Conservation (phyloP, 2,329 filamentous ascomycete genomes). For the Thielaviopsis euricoi region DNA sequence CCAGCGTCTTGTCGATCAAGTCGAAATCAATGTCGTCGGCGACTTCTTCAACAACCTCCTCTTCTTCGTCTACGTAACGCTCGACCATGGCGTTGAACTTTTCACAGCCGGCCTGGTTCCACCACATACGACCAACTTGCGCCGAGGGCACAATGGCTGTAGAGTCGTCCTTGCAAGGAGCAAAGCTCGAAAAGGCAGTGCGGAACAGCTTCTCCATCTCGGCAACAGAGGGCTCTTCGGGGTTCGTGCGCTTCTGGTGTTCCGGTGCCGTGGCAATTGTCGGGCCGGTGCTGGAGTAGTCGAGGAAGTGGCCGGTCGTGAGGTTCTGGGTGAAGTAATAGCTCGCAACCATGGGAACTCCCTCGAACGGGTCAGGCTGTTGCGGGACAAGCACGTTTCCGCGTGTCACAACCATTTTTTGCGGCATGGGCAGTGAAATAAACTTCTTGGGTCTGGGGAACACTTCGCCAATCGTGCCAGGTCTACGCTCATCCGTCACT, state of each 20-base stretch:
- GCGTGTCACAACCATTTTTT: constrained; percentile 53
- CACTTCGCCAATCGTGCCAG: constrained; percentile 53
- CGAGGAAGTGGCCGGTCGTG: constrained; percentile 51
- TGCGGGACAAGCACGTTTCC: constrained; percentile 37
- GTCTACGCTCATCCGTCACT: constrained; percentile 17
- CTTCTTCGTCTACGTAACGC: constrained; percentile 26
- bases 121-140: constrained; percentile 56
- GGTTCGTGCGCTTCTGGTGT: constrained; percentile 40
- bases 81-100: constrained; percentile 50
- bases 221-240: constrained; percentile 43
- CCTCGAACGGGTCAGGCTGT: constrained; percentile 37
- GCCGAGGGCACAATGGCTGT: constrained; percentile 52
- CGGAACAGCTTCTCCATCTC: constrained; percentile 62
- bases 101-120: constrained; percentile 52
- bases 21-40: constrained; percentile 32
- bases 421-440: constrained; percentile 39
- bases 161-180: constrained; percentile 58
- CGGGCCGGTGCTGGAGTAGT: constrained; percentile 39
- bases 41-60: constrained; percentile 22
- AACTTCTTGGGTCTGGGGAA: constrained; percentile 26
- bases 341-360: constrained; percentile 34
- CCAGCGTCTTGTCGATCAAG: constrained; percentile 35
- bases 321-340: constrained; percentile 53
- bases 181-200: constrained; percentile 65
- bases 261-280: constrained; percentile 29